Base-by-base conservation (phyloP, 202 grass and related monocot genomes). In the Hordeum pubiflorum region DNA sequence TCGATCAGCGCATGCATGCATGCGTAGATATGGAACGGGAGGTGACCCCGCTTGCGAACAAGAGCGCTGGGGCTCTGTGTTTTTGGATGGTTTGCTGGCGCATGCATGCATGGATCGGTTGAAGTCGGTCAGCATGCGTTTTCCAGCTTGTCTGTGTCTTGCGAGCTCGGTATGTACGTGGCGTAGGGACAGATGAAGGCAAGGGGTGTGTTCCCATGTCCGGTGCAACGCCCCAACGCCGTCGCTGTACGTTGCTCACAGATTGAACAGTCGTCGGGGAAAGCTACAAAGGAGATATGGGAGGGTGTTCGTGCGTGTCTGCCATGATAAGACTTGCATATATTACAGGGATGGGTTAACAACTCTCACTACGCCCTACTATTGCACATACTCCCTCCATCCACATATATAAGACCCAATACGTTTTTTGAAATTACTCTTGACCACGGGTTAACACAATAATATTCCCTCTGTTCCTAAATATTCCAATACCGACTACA, bases 151-250 rank as follows among this genome's bases (percentile, higher is more conserved):
- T 78, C 76, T 23, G 44, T 48, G 57, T 22, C 41, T 27, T 6
- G 68, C 12, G 44, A 4, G 67, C 10, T 13, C 12, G 43, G 64
- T 23, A n/a, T 68, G 10, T 44, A 12, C 20, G 20, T 50, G 36
- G 43, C 3, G 46, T 78, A 69, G 74, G 79, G 67, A 66, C 87
- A 63, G 56, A 78, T 65, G 34, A 24, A 58, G 64, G 24, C 72
- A 21, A 63, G 8, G 74, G 66, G 54, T 78, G 83, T 89, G 87
- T 89, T 60, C 78, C 82, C 73, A 31, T 58, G 50, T 26, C 24
- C 82, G 46, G 56, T n/a, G 31, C 87, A 74, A 57, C n/a, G 31
- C 39, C 73, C 24, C 79, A 76, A 68, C 48, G 22, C 58, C 21
- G 24, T 34, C 14, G 10, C 87, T 86, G 66, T 77, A 22, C 46